Evolutionary conservation across 495 filamentous ascomycete genomes (phyloP), one percentile per base, ranked within the genome.

Genomic region (Aspergillus bridgeri): DNA sequence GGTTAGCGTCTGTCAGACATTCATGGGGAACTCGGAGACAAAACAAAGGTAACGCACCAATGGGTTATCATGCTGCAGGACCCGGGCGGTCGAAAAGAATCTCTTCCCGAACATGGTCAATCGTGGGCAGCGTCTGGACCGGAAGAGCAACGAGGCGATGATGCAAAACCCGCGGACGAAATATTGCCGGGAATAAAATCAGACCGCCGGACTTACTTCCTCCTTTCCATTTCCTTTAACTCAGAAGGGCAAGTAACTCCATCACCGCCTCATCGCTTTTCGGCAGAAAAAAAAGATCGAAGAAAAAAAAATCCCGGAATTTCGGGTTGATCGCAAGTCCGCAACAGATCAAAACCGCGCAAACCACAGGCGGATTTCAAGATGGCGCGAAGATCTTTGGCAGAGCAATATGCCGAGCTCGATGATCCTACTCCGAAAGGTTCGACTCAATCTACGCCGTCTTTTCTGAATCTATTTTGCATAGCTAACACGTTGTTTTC

Each of bases 41-140:
- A 29, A 48, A 38, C 13, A 1, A 38, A 38, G 6, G 1, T 15
- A 15, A 15, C 65, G 75, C 55, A 96, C 93, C 69, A 96, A 71
- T 1, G 93, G 93, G 65, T 96, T 97, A 51, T 96, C 92, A 89
- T 98, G 93, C n/a, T 75, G 78, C 6, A 92, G 77, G 17, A 64
- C 59, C 48, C 82, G 72, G 22, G 84, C 63, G 0, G 86, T 85
- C 11, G 89, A 90, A 59, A 96, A 86, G 42, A 86, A 38, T 51
- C 72, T 68, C 49, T 62, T 58, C n/a, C 51, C 23, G 17, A 56
- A 24, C 59, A 62, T 64, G 17, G 43, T 53, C 44, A 33, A 29
- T 33, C 19, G 6, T 49, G 6, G 42, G 5, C 6, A 29, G 5
- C 6, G 54, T 42, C 22, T 29, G 24, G 54, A 21, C 21, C 29